A percentile compares a stretch with the other conserved stretches of the same genome.
Evolutionary conservation across 371 early-diverging fungal genomes (phyloP).

Genomic region (Zopfochytrium polystomum): DNA sequence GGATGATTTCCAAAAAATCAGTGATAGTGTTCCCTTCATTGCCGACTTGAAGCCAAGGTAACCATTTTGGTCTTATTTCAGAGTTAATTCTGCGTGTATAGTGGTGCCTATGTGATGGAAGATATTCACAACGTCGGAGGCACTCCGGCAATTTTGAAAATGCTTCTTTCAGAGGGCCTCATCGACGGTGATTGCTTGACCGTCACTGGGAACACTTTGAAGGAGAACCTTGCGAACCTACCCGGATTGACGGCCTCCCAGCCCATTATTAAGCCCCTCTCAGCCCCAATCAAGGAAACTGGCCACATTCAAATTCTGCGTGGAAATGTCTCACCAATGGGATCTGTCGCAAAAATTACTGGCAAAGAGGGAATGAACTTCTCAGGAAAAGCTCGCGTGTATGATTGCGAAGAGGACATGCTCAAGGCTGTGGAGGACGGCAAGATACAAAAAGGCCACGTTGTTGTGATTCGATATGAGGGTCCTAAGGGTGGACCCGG

Average conservation of each 20-base stretch:
- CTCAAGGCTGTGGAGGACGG: constrained; percentile 75
- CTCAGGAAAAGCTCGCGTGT: constrained; percentile 82
- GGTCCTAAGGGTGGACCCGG: constrained; percentile 92
- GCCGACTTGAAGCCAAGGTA: constrained; percentile 94
- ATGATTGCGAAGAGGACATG: constrained; percentile 88
- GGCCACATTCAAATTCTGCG: constrained; percentile 91
- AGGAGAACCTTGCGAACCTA: constrained; percentile 75
- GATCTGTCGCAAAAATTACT: constrained; percentile 97
- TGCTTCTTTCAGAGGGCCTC: constrained; percentile 71
- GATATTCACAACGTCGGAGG: constrained; percentile 88
- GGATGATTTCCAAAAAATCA: constrained; percentile 89
- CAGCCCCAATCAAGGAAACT: constrained; percentile 83
- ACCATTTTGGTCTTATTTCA: background rate
- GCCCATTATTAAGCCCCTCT: constrained; percentile 81
- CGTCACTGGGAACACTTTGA: constrained; percentile 90
- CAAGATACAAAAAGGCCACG: constrained; percentile 82
- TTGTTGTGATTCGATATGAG: constrained; percentile 84
- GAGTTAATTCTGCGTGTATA: constrained; percentile 1
- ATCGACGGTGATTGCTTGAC: constrained; percentile 86
- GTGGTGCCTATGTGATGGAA: constrained; percentile 93
- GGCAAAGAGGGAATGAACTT: constrained; percentile 94
- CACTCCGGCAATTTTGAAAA: constrained; percentile 87
- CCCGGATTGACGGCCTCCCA: constrained; percentile 74
- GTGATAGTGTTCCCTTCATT: constrained; percentile 86
- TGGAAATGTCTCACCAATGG: constrained; percentile 95